Base-by-base conservation (phyloP, 805 yeast genomes). In the Candida andamanensis region DNA sequence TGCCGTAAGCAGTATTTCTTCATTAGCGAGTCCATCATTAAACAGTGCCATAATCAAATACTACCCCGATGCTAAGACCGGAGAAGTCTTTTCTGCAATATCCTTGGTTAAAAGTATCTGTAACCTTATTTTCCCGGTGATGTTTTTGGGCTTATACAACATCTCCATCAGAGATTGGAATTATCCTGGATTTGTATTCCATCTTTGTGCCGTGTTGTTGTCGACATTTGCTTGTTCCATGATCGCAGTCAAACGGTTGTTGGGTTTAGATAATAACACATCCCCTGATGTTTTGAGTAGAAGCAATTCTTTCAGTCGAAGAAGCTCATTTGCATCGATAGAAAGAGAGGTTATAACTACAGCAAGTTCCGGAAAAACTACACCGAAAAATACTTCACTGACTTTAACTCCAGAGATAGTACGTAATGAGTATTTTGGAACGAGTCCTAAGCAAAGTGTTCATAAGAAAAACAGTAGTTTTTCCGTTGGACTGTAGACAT, bases 41-140 rank as follows among this genome's bases (percentile, higher is more conserved):
- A 80, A 75, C 45, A 66, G 81, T 0, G 42, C 82, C 1, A 55
- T 80, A 8, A 65, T 78, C 33, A 83, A 83, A 50, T 77, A 78
- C 50, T 72, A 68, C 39, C 74, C 76, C 1, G 75, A 74, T 24
- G 64, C 69, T 10, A 69, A 69, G 39, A 66, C 75, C 4, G 94
- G 94, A 12, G 86, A 80, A 51, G 63, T 79, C 12, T 81, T 80
- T 56, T 87, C 90, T 7, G 85, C 80, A 1, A 52, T 81, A 26
- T 74, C 85, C 0, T 50, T 82, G 30, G 49, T 80, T 12, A 74
- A 76, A 47, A 78, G 75, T 41, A 29, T 71, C 0, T 52, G 71
- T 4, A 54, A 60, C 37, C 56, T 79, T 37, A 35, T 69, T 6
- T 56, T 67, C 1, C 86, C 90, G 0, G 54, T 76, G 5, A 12